Evolutionary conservation across 257 asterid species (phyloP), one percentile per base, ranked within the genome.

Genomic region (Penstemon eatonii): DNA sequence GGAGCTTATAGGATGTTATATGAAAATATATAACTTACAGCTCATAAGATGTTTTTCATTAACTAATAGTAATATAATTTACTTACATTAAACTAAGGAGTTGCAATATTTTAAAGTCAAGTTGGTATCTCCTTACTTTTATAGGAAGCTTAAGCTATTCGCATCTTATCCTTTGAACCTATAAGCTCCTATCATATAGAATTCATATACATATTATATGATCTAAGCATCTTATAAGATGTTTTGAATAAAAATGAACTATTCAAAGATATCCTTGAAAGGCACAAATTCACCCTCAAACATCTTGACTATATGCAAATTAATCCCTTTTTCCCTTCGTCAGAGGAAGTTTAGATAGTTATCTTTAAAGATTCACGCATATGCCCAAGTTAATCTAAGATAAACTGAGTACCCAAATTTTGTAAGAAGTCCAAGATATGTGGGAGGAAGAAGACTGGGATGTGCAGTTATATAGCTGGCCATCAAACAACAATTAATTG

Each of bases 381-480:
- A 39, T 18, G 33, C 9, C 53, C 9, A 49, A 49, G 9, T 8
- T 63, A 44, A 5, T 0, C 41, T 3, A n/a, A n/a, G 43, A 60
- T 9, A n/a, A 50, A 51, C 45, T 0, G 49, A 10, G 54, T 57
- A 2, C 69, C 56, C 58, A 50, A 42, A 25, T 9, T 65, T 65
- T 18, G 54, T 10, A 18, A 41, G 9, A 49, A 15, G 3, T 56
- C 60, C 65, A 72, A 50, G 13, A 19, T 25, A 69, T 39, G 58
- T 33, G 18, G 49, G 54, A 39, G 61, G 44, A 58, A 44, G 36
- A 7, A 10, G n/a, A 52, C 46, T 58, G 25, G 33, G 6, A 58
- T 65, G 36, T 57, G 66, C 59, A 50, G 18, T 52, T 50, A 54
- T 12, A 44, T 50, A 46, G 61, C 67, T 6, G 58, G 67, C 57